phyloP scores from a whole-genome alignment of 192 early-diverging fungal genomes.

The Gonapodya prolifera region DNA sequence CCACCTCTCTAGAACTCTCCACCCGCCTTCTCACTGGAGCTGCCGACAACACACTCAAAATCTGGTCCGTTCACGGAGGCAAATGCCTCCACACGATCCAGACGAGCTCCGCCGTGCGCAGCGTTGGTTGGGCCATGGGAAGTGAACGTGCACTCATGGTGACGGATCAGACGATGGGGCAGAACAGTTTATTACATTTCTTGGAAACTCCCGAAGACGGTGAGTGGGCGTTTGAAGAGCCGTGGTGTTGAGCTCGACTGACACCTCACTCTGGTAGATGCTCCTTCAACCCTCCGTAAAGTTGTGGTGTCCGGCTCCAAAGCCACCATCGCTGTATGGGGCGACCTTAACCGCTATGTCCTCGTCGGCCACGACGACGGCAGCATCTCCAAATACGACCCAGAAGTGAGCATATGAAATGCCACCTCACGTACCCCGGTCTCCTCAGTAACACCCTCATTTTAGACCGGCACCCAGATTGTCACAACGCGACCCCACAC shows the following conservation, averaged over 20 bases:
- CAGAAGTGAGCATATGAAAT: slow-evolving; percentile 33
- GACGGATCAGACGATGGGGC: slow-evolving; percentile 95
- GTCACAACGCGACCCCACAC: slow-evolving; percentile 55
- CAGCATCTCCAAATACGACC: slow-evolving; percentile 74
- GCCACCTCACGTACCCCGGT: not conserved
- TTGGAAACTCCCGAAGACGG: slow-evolving; percentile 48
- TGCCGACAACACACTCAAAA: slow-evolving; percentile 78
- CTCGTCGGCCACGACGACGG: slow-evolving; percentile 92
- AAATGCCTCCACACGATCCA: slow-evolving; percentile 84
- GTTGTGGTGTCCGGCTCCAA: slow-evolving; percentile 67
- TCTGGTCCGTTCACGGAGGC: slow-evolving; percentile 91
- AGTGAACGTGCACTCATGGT: slow-evolving; percentile 77
- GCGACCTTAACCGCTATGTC: slow-evolving; percentile 83
- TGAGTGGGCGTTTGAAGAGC: not conserved
- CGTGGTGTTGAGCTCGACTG: not conserved
- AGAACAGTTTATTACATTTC: slow-evolving; percentile 71
- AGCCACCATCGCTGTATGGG: slow-evolving; percentile 87
- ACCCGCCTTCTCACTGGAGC: slow-evolving; percentile 75
- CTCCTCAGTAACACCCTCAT: not conserved
- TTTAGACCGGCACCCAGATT: slow-evolving; percentile 53
- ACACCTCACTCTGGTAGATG: not conserved
- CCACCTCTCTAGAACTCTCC: slow-evolving; percentile 40
- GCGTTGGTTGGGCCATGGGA: slow-evolving; percentile 82
- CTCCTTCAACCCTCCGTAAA: slow-evolving; percentile 58
- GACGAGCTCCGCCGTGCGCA: slow-evolving; percentile 75